Conservation (phyloP, 768 basidiomycete genomes). For the Pisolithus albus region DNA sequence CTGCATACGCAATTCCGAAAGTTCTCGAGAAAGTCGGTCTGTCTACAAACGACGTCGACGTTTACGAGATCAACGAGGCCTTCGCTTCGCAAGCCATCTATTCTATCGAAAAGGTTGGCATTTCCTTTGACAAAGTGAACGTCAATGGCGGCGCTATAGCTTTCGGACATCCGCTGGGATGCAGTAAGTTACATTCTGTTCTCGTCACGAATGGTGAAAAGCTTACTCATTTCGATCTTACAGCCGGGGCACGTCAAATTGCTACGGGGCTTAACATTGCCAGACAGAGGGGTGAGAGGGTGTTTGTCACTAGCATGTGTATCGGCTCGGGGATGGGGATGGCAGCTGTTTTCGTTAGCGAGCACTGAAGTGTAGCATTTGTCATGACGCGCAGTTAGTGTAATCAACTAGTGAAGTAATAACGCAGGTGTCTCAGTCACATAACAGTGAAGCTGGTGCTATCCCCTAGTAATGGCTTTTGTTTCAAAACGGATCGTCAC, state of each 20-base stretch:
- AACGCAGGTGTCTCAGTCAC: background rate
- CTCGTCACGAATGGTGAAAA: background rate
- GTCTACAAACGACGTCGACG: constrained; percentile 67
- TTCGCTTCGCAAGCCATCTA: constrained; percentile 83
- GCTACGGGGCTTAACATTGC: constrained; percentile 80
- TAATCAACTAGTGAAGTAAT: no score
- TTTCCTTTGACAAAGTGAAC: constrained; percentile 78
- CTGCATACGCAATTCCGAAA: constrained; percentile 80
- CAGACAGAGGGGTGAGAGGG: constrained; percentile 64
- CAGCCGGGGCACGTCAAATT: constrained; percentile 82
- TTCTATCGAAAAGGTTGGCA: constrained; percentile 58
- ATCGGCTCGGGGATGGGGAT: constrained; percentile 89
- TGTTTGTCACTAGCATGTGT: constrained; percentile 91
- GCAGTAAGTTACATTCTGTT: constrained; percentile 49
- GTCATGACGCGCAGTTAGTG: no score
- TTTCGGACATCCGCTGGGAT: constrained; percentile 82
- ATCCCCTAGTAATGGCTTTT: constrained; percentile 24
- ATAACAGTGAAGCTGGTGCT: background rate
- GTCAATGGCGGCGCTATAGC: constrained; percentile 85
- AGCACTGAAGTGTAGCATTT: constrained; percentile 46
- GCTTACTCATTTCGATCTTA: constrained; percentile 2
- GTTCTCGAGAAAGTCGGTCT: constrained; percentile 63
- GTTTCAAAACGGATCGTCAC: constrained; percentile 59
- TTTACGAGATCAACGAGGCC: constrained; percentile 90
- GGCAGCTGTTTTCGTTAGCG: constrained; percentile 81